phyloP scores from a whole-genome alignment of 192 early-diverging fungal species.

The Linnemannia elongata region DNA sequence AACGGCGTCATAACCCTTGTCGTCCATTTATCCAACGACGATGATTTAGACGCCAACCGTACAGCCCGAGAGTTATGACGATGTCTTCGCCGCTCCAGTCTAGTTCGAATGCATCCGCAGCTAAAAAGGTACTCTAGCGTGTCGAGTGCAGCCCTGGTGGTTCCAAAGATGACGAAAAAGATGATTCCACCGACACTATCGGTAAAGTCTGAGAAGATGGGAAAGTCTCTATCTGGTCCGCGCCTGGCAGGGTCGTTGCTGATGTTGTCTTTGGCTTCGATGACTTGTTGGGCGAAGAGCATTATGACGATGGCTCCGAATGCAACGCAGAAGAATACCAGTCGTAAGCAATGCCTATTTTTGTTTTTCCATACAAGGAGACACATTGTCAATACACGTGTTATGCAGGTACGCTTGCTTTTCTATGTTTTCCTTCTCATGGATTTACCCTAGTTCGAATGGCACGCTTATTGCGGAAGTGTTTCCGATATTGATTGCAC shows the following conservation, averaged over 20 bases:
- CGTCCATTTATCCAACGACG: background rate
- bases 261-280: background rate
- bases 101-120: background rate
- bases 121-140: slow-evolving; percentile 3
- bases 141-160: slow-evolving; percentile 18
- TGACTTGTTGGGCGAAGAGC: slow-evolving; percentile 10
- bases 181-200: slow-evolving; percentile 23
- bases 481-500: slow-evolving; percentile 3
- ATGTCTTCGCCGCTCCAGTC: background rate
- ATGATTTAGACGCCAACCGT: background rate
- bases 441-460: slow-evolving; percentile 24
- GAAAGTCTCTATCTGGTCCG: background rate
- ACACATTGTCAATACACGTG: background rate
- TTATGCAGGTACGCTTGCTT: background rate
- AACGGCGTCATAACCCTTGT: background rate
- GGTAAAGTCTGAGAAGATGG: slow-evolving; percentile 27
- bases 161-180: slow-evolving; percentile 38
- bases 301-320: slow-evolving; percentile 16
- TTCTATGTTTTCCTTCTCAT: background rate
- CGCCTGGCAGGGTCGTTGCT: background rate
- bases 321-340: slow-evolving; percentile 26
- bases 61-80: background rate
- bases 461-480: background rate
- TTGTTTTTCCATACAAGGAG: background rate
- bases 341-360: slow-evolving; percentile 37